Evolutionary conservation across 2,329 filamentous ascomycete genomes (phyloP).

Genomic region (Colletotrichum noveboracense): DNA sequence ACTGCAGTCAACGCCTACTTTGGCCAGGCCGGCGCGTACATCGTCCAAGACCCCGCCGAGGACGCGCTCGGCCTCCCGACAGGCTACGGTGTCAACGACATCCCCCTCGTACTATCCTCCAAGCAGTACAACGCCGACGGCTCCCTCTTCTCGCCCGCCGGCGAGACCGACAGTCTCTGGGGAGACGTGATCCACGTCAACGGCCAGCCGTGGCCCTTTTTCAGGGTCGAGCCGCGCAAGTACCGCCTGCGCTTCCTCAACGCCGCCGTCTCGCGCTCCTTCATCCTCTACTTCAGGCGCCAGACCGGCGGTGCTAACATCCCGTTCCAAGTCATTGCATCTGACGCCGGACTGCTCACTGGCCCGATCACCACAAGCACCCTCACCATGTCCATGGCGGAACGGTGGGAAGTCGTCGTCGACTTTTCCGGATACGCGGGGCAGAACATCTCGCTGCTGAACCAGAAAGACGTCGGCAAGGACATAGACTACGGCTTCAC

Average conservation of each 20-base stretch:
- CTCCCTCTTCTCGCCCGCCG: slow-evolving; percentile 48
- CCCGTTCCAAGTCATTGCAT: slow-evolving; percentile 58
- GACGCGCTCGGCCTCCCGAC: slow-evolving; percentile 52
- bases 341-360: slow-evolving; percentile 56
- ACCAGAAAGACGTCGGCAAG: slow-evolving; percentile 38
- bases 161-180: slow-evolving; percentile 52
- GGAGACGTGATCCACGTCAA: slow-evolving; percentile 66
- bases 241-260: slow-evolving; percentile 63
- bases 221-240: slow-evolving; percentile 64
- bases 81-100: slow-evolving; percentile 55
- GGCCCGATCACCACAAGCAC: slow-evolving; percentile 45
- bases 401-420: slow-evolving; percentile 63
- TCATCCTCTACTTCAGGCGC: slow-evolving; percentile 49
- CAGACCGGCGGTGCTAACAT: slow-evolving; percentile 37
- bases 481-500: slow-evolving; percentile 57
- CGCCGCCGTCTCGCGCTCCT: slow-evolving; percentile 52
- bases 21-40: slow-evolving; percentile 62
- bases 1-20: slow-evolving; percentile 62
- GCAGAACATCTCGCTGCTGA: slow-evolving; percentile 48
- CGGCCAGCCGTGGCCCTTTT: slow-evolving; percentile 62
- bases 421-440: slow-evolving; percentile 57
- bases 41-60: slow-evolving; percentile 56
- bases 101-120: slow-evolving; percentile 53
- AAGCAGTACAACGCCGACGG: slow-evolving; percentile 59
- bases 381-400: slow-evolving; percentile 57